Conservation (phyloP, 1,139 yeast genomes). For the Tardiomyces depauwii region DNA sequence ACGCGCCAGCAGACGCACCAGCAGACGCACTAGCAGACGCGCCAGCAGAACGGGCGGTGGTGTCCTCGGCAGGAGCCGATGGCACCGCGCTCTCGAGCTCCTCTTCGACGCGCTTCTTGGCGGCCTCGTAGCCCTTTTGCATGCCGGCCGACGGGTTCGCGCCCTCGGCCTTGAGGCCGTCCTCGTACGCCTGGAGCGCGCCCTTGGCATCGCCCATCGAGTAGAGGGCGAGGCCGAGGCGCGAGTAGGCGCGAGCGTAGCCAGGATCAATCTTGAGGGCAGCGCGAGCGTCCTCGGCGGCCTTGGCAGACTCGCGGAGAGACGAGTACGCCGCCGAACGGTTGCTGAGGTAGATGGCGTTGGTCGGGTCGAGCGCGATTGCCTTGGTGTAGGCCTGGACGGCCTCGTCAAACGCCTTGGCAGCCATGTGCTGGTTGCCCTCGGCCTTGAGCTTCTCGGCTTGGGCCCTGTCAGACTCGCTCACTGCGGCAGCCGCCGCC, state of each 20-base stretch:
- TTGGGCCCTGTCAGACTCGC: constrained; percentile 44
- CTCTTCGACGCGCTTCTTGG: constrained; percentile 73
- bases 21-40: constrained; percentile 10
- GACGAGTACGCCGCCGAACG: constrained; percentile 97
- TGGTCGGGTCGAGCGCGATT: constrained; percentile 54
- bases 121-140: constrained; percentile 90
- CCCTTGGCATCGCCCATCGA: constrained; percentile 85
- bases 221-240: constrained; percentile 87
- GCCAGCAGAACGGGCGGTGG: constrained; percentile 13
- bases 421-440: constrained; percentile 91
- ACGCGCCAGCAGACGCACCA: constrained; percentile 7
- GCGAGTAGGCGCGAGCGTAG: constrained; percentile 88
- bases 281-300: constrained; percentile 70
- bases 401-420: constrained; percentile 57
- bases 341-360: constrained; percentile 81
- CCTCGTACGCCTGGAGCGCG: constrained; percentile 81
- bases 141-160: constrained; percentile 76
- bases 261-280: constrained; percentile 71
- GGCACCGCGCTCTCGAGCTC: constrained; percentile 37
- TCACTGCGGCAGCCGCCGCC: constrained; percentile 27
- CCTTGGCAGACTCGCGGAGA: constrained; percentile 57
- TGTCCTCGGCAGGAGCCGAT: constrained; percentile 13
- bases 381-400: constrained; percentile 73
- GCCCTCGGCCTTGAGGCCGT: constrained; percentile 83
- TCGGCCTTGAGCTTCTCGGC: constrained; percentile 80